These are phyloP conservation scores for Litsea cubeba DNA, from an alignment of 164 flowering plant genomes.

Conservation along the genomic window DNA sequence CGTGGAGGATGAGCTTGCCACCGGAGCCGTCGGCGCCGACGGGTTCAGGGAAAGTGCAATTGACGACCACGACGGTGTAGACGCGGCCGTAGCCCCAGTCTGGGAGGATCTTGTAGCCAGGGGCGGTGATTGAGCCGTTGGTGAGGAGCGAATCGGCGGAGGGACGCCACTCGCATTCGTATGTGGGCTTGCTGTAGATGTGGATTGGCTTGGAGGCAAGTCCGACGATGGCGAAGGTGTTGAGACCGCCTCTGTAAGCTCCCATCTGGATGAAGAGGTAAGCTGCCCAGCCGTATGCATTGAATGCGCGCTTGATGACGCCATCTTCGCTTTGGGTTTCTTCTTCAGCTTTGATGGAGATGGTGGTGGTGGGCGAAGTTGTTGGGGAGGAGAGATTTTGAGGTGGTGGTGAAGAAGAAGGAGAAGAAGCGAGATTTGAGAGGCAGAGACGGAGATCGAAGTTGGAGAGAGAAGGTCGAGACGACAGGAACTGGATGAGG, in stretches of 20 bases:
- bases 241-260: conserved; percentile 80
- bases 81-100: conserved; percentile 97
- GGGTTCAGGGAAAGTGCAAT: conserved; percentile 62
- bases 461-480: conserved; percentile 40
- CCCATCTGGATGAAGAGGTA: conserved; percentile 78
- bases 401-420: conserved; percentile 6
- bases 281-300: conserved; percentile 64
- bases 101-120: conserved; percentile 50
- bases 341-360: conserved; percentile 20
- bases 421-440: conserved; percentile 18
- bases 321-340: conserved; percentile 14
- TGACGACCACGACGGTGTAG: conserved; percentile 82
- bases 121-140: conserved; percentile 12
- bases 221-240: conserved; percentile 51
- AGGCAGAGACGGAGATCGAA: conserved; percentile 48
- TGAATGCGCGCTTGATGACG: conserved; percentile 50
- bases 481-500: conserved; percentile 50
- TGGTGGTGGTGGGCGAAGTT: conserved; percentile 10
- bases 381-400: conserved; percentile 9
- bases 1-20: conserved; percentile 52
- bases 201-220: conserved; percentile 55
- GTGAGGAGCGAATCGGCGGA: conserved; percentile 15
- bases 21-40: conserved; percentile 49
- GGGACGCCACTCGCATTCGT: conserved; percentile 53
- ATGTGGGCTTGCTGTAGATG: conserved; percentile 36